Conservation (phyloP, 2,329 filamentous ascomycete species). For the Stemphylium beticola region DNA sequence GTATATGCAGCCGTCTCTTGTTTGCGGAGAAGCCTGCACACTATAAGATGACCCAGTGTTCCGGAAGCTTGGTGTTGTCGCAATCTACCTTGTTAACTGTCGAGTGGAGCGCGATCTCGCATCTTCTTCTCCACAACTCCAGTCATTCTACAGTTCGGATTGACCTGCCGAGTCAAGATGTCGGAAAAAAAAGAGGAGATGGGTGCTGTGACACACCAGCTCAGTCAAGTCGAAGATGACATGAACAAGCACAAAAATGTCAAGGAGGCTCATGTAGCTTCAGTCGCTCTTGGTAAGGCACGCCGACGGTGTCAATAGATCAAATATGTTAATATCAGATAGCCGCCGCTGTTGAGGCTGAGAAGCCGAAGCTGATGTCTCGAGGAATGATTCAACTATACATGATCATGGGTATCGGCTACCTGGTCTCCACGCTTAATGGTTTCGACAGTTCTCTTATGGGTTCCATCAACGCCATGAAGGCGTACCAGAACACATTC, state of each 20-base stretch:
- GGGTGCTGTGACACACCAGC: conserved; percentile 31
- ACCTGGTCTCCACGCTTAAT: conserved; percentile 45
- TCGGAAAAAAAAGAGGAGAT: conserved; percentile 28
- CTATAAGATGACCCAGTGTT: conserved; percentile 33
- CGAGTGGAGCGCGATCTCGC: conserved; percentile 6
- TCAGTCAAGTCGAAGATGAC: conserved; percentile 32
- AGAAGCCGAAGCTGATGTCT: conserved; percentile 40
- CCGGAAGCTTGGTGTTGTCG: conserved; percentile 15
- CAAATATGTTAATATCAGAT: conserved; percentile 9
- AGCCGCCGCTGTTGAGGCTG: conserved; percentile 43
- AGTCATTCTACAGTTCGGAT: neutral
- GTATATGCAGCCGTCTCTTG: conserved; percentile 5
- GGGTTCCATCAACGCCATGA: conserved; percentile 62
- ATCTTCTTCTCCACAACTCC: conserved; percentile 6
- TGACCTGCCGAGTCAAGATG: conserved; percentile 14
- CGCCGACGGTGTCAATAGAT: neutral
- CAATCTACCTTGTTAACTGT: conserved; percentile 1
- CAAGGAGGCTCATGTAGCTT: conserved; percentile 38
- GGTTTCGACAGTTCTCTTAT: conserved; percentile 49
- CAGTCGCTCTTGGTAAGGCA: conserved; percentile 37
- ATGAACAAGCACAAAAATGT: conserved; percentile 27
- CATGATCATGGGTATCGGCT: conserved; percentile 43
- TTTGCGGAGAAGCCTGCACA: conserved; percentile 34
- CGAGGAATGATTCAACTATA: conserved; percentile 42
- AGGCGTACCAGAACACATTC: conserved; percentile 58